Evolutionary conservation across 2,329 filamentous ascomycete genomes (phyloP).

Genomic region (Cytospora chrysosperma): DNA sequence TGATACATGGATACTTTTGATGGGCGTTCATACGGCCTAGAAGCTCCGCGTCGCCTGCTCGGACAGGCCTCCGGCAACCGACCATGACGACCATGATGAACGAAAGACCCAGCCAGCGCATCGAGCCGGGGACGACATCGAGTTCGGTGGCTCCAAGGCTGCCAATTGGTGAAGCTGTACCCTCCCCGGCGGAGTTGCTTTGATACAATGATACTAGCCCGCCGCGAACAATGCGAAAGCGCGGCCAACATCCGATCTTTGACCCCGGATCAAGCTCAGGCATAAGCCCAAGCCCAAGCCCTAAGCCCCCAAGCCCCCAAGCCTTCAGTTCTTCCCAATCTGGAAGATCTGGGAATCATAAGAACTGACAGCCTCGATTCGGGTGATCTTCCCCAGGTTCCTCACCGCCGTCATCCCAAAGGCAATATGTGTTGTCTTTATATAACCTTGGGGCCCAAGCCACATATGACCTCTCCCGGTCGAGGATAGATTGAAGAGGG

Average conservation of each 20-base stretch:
- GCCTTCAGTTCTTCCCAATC: neutral
- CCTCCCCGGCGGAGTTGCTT: neutral
- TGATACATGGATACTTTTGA: neutral
- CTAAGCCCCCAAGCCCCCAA: no score
- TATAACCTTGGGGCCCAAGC: neutral
- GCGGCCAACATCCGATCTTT: neutral
- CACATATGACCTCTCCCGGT: slow-evolving; percentile 7
- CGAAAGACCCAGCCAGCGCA: neutral
- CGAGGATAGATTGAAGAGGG: slow-evolving; percentile 6
- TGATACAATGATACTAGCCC: neutral
- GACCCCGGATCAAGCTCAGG: neutral
- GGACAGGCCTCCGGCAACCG: neutral
- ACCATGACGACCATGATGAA: slow-evolving; percentile 4
- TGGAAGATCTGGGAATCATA: neutral
- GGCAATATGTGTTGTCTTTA: neutral
- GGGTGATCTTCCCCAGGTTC: neutral
- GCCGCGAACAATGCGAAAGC: neutral
- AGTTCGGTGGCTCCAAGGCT: neutral
- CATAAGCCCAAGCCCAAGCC: neutral
- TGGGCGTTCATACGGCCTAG: neutral
- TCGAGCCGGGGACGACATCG: neutral
- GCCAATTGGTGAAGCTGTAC: slow-evolving; percentile 5
- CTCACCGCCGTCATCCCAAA: neutral
- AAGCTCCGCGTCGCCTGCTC: slow-evolving; percentile 2
- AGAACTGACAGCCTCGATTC: neutral